Conservation (phyloP, 1,284 basidiomycete species). For the Apiotrichum veenhuisii region DNA sequence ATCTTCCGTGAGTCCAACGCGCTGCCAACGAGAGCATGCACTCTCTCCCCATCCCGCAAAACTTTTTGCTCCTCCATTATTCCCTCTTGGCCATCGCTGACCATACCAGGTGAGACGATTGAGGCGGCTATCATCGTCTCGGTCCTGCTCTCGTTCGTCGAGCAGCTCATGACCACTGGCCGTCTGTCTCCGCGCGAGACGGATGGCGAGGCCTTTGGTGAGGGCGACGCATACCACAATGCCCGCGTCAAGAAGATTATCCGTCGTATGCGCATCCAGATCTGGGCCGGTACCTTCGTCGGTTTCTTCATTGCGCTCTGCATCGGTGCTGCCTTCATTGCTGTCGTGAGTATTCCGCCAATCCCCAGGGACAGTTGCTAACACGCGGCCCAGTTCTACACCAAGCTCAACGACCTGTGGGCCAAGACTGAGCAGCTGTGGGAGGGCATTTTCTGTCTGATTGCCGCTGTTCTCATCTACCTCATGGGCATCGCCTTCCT, state of each 20-base stretch:
- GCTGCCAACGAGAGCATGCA: background rate
- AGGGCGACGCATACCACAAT: constrained; percentile 17
- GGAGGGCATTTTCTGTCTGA: constrained; percentile 71
- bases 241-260: constrained; percentile 34
- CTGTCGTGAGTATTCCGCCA: constrained; percentile 44
- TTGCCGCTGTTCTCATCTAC: constrained; percentile 78
- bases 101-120: constrained; percentile 43
- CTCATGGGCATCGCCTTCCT: constrained; percentile 74
- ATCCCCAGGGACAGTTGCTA: too few species aligned
- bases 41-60: too few species aligned
- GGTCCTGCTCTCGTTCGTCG: constrained; percentile 51
- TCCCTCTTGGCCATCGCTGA: background rate
- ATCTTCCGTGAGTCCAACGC: constrained; percentile 42
- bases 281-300: constrained; percentile 68
- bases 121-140: constrained; percentile 51
- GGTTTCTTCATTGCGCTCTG: constrained; percentile 73
- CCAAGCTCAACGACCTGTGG: constrained; percentile 56
- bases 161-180: constrained; percentile 49
- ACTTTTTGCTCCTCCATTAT: too few species aligned
- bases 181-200: constrained; percentile 20
- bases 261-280: constrained; percentile 56
- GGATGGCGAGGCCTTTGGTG: constrained; percentile 8
- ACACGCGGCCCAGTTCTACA: constrained; percentile 49
- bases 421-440: constrained; percentile 49
- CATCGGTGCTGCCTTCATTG: constrained; percentile 57